phyloP scores from a whole-genome alignment of 75 land plant species.

The Selaginella moellendorffii region DNA sequence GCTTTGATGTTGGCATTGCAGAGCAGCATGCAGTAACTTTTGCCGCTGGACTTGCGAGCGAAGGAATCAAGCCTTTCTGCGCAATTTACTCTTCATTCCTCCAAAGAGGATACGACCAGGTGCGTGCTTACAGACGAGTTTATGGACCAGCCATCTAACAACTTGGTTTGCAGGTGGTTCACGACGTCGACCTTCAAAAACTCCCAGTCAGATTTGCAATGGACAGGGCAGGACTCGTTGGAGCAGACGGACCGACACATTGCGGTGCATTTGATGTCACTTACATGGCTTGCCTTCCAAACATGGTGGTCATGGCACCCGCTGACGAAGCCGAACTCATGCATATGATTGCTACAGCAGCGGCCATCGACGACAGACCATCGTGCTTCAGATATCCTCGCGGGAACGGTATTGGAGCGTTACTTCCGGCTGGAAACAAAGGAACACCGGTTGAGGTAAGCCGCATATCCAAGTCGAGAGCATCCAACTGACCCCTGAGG shows the following conservation, averaged over 20 bases:
- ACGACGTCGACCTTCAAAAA: constrained; percentile 59
- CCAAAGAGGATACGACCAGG: constrained; percentile 52
- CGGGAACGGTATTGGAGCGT: constrained; percentile 35
- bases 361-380: constrained; percentile 40
- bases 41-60: constrained; percentile 15
- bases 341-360: constrained; percentile 45
- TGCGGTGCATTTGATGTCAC: too few species aligned
- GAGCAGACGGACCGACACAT: constrained; percentile 62
- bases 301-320: constrained; percentile 49
- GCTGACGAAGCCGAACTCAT: constrained; percentile 36
- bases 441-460: constrained; percentile 33
- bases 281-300: constrained; percentile 42
- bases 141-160: background rate
- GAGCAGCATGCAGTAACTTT: constrained; percentile 18
- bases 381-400: constrained; percentile 41
- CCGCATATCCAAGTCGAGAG: too few species aligned
- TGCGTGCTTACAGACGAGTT: background rate
- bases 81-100: constrained; percentile 59
- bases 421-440: constrained; percentile 25
- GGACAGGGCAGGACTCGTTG: constrained; percentile 53
- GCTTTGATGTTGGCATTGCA: constrained; percentile 15
- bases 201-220: constrained; percentile 49
- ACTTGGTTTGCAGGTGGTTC: constrained; percentile 29
- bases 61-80: constrained; percentile 33
- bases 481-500: background rate